phyloP scores from a whole-genome alignment of 306 rosid species.

The Oxytropis ochrocephala region DNA sequence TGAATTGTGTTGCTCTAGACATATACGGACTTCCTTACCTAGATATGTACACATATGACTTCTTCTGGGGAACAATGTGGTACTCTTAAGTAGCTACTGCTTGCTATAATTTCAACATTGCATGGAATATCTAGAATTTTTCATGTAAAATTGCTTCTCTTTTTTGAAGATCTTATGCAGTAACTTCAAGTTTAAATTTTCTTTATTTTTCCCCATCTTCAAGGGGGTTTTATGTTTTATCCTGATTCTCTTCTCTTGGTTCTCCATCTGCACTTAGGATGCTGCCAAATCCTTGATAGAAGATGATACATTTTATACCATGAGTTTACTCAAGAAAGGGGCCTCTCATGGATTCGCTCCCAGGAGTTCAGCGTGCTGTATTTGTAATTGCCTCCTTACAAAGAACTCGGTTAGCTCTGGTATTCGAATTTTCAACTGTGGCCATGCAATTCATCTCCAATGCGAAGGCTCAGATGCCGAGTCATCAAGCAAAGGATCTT shows the following conservation, averaged over 20 bases:
- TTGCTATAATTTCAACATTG: background rate
- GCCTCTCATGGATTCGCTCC: conserved; percentile 95
- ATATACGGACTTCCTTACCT: background rate
- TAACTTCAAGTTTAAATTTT: background rate
- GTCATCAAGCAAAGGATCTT: conserved; percentile 37
- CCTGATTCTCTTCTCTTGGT: conserved; percentile 2
- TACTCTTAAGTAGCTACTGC: no score
- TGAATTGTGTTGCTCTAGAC: background rate
- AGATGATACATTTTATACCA: conserved; percentile 88
- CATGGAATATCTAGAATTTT: background rate
- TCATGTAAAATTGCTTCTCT: background rate
- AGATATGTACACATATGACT: background rate
- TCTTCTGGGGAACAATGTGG: background rate
- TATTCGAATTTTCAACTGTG: conserved; percentile 81
- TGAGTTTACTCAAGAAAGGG: conserved; percentile 91
- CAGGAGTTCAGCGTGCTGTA: conserved; percentile 55
- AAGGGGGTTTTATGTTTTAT: background rate
- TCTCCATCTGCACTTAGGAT: conserved; percentile 41
- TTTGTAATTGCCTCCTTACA: conserved; percentile 63
- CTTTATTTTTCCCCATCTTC: conserved; percentile 5
- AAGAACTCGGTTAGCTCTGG: conserved; percentile 56
- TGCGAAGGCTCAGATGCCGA: conserved; percentile 71
- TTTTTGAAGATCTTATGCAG: background rate
- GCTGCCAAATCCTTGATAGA: conserved; percentile 93
- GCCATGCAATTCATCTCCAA: conserved; percentile 87